Evolutionary conservation across 148 eudicot genomes (phyloP).

Genomic region (Silene latifolia): DNA sequence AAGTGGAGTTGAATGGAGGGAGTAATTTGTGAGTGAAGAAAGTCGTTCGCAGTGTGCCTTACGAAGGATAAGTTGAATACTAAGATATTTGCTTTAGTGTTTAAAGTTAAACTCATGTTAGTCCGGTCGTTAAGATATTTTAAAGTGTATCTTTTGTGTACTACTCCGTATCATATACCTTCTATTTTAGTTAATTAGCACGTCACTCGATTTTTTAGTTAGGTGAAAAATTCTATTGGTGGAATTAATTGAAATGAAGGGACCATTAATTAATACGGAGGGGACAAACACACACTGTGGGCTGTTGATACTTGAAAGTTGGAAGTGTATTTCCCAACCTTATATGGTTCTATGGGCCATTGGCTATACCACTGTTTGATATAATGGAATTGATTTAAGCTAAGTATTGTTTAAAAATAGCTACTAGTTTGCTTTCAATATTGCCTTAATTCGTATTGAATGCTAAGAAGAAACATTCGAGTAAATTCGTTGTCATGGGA

Average conservation of each 20-base stretch:
- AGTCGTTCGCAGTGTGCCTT: too few species aligned
- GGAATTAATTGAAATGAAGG: neutral
- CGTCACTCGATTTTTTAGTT: too few species aligned
- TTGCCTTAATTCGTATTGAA: slow-evolving; percentile 9
- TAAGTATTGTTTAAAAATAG: neutral
- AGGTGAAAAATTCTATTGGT: neutral
- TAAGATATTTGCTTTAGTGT: too few species aligned
- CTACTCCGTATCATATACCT: too few species aligned
- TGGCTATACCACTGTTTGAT: neutral
- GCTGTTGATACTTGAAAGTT: slow-evolving; percentile 17
- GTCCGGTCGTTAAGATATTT: too few species aligned
- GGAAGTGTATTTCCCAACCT: slow-evolving; percentile 1
- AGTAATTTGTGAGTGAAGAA: too few species aligned
- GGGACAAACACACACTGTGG: slow-evolving; percentile 16
- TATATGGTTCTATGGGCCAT: neutral
- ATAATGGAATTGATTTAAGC: neutral
- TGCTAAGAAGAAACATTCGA: slow-evolving; percentile 3
- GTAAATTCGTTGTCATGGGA: slow-evolving; percentile 17
- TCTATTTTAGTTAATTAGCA: too few species aligned
- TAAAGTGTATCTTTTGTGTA: too few species aligned
- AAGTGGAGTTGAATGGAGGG: too few species aligned
- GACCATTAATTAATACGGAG: slow-evolving; percentile 12
- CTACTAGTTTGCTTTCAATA: neutral
- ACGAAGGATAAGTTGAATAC: too few species aligned
- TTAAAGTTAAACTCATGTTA: too few species aligned